Percentiles rank a stretch among this genome's conserved stretches.
These are phyloP conservation scores for Cladobotryum mycophilum DNA, from an alignment of 2,329 filamentous ascomycete species.

Conservation along the genomic window DNA sequence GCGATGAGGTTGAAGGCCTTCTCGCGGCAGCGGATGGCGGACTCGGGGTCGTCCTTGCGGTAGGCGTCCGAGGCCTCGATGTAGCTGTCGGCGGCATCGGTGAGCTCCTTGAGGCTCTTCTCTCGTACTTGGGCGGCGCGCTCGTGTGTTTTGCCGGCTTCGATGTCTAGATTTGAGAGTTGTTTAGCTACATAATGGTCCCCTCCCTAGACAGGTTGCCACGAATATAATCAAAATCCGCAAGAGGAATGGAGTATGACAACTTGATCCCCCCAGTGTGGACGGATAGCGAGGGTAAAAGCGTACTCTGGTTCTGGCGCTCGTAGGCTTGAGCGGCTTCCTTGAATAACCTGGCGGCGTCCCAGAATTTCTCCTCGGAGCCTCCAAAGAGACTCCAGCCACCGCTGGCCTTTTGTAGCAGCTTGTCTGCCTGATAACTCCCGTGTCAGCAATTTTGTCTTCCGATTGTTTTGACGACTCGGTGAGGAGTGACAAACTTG, in stretches of 20 bases:
- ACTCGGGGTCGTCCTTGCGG: slow-evolving; percentile 73
- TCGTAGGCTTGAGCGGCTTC: slow-evolving; percentile 90
- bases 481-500: slow-evolving; percentile 48
- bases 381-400: slow-evolving; percentile 91
- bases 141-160: slow-evolving; percentile 83
- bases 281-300: not conserved
- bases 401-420: slow-evolving; percentile 62
- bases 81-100: slow-evolving; percentile 84
- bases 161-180: slow-evolving; percentile 52
- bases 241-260: not conserved
- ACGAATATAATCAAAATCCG: not conserved
- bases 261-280: too few species aligned
- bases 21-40: slow-evolving; percentile 74
- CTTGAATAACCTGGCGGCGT: slow-evolving; percentile 79
- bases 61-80: slow-evolving; percentile 95
- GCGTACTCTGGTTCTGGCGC: slow-evolving; percentile 74
- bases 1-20: slow-evolving; percentile 55
- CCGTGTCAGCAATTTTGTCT: not conserved
- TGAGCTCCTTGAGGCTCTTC: slow-evolving; percentile 78
- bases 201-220: not conserved
- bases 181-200: not conserved
- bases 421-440: slow-evolving; percentile 71
- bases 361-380: slow-evolving; percentile 80
- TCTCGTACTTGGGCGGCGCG: slow-evolving; percentile 76
- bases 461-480: slow-evolving; percentile 4